Base-by-base conservation (phyloP, 139 green algal species). In the Picocystis salinarum region DNA sequence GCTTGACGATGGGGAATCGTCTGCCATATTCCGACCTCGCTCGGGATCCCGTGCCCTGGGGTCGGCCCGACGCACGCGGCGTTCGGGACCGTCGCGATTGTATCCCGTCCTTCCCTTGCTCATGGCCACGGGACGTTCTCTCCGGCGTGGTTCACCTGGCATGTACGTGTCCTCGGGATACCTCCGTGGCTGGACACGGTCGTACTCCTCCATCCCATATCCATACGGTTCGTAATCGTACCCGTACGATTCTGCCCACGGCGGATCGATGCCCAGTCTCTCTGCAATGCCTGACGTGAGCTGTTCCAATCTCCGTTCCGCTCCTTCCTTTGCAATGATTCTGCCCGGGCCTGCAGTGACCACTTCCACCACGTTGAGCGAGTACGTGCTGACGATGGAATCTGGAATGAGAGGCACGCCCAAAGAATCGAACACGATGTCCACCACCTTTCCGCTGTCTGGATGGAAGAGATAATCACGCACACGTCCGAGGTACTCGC, bases 391-490 rank as follows among this genome's bases (percentile, higher is more conserved):
- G 33, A 87, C 61, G 29, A 87, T 63, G 20, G 45, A 30, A 25
- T 69, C 44, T 5, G 76, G 77, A 20, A 89, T 46, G 24, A 61
- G 64, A 28, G 58, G 57, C 19, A 77, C 42, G 10, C 77, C 77
- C 48, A 89, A 72, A 45, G 62, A 56, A 48, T 89, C 77, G 37
- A 70, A 85, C 7, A 51, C 49, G 28, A 89, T 51, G 28, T 46
- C 50, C 23, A 29, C 24, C 22, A 89, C 55, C 22, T 42, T 40
- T 18, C 77, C 77, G 5, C 28, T 67, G 50, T 89, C 76, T 1
- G 76, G 77, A 37, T 50, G 63, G 56, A 89, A 89, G 6, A 58
- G 27, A 13, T 75, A 71, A 53, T 84, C 77, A 23, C 75, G 64
- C 22, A 82, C 68, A 55, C 75, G 75, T 27, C 74, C 74, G 4